Evolutionary conservation across 106 monocot genomes (phyloP), one percentile per base, ranked within the genome.

Genomic region (Phalaenopsis aphrodite): DNA sequence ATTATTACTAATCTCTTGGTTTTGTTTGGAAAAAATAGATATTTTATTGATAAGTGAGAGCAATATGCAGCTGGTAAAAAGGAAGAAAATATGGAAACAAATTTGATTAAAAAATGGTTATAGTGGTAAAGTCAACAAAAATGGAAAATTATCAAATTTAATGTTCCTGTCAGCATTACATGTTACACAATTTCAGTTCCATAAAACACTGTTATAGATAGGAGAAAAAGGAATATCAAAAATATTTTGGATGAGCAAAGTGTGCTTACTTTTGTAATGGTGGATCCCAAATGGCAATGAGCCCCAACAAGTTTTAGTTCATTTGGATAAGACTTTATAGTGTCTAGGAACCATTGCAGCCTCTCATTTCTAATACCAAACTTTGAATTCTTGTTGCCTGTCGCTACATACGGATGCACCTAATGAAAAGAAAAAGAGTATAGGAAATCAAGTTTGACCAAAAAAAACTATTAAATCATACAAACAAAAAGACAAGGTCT

Each of bases 331-430:
- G 91, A 86, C 84, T 93, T 98, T 55, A 98, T 82, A 68, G 82
- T 80, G 81, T 94, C 94, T 56, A 98, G 79, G 80, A 98, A 98
- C 98, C 98, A 98, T 81, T 98, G 92, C 43, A 98, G 55, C 65
- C 92, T 94, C 87, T 98, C 98, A 85, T 94, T 98, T 85, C 94
- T 82, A 72, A 98, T 98, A 47, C 94, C 98, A 84, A 98, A 98
- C 82, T 98, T 98, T 19, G 98, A 98, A 78, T 86, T 98, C 85
- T 98, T 98, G 82, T 92, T 98, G 58, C 97, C 98, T 69, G 98
- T 98, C n/a, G 98, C 92, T 87, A 98, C 94, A 88, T 98, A 98
- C 78, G 96, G 86, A 90, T 96, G 96, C 7, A 96, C 96, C 96
- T 93, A 67, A 12, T 23, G 8, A 56, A 36, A 47, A 24, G 10